phyloP scores from a whole-genome alignment of 1,284 basidiomycete species.

The Apiotrichum laibachii region DNA sequence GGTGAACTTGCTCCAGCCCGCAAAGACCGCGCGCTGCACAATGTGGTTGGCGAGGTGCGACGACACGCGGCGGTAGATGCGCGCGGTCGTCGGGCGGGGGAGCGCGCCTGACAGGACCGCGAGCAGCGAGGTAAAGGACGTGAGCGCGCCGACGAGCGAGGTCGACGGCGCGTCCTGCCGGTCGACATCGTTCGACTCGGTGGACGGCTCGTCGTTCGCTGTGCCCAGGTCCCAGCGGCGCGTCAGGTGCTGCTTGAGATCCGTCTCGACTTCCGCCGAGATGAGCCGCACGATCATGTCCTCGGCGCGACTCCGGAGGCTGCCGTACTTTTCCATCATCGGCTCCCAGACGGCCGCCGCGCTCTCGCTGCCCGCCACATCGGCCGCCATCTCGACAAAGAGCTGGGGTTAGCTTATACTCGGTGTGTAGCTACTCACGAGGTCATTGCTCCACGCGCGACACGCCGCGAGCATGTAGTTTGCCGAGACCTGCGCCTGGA shows the following conservation, averaged over 20 bases:
- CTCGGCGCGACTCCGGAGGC: slow-evolving; percentile 68
- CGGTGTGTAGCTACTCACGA: slow-evolving; percentile 58
- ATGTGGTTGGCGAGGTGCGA: slow-evolving; percentile 69
- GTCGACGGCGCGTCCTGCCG: slow-evolving; percentile 38
- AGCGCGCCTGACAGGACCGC: slow-evolving; percentile 62
- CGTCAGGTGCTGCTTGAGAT: slow-evolving; percentile 67
- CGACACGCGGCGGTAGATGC: slow-evolving; percentile 68
- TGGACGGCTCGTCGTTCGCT: not conserved
- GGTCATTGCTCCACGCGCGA: slow-evolving; percentile 77
- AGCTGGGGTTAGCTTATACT: slow-evolving; percentile 58
- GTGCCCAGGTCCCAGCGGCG: slow-evolving; percentile 30
- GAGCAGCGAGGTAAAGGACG: slow-evolving; percentile 70
- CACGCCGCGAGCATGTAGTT: slow-evolving; percentile 66
- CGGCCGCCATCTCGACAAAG: slow-evolving; percentile 80
- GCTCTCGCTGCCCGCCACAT: slow-evolving; percentile 55
- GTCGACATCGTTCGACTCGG: not conserved
- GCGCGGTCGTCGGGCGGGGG: slow-evolving; percentile 58
- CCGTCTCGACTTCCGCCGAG: slow-evolving; percentile 70
- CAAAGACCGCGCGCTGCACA: slow-evolving; percentile 75
- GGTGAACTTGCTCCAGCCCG: slow-evolving; percentile 63
- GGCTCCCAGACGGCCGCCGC: slow-evolving; percentile 63
- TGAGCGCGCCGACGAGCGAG: slow-evolving; percentile 66
- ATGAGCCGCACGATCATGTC: slow-evolving; percentile 79
- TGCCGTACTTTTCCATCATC: slow-evolving; percentile 63
- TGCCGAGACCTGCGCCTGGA: slow-evolving; percentile 77